Base-by-base conservation (phyloP, 495 filamentous ascomycete species). In the Saxispiralis lemnorum region DNA sequence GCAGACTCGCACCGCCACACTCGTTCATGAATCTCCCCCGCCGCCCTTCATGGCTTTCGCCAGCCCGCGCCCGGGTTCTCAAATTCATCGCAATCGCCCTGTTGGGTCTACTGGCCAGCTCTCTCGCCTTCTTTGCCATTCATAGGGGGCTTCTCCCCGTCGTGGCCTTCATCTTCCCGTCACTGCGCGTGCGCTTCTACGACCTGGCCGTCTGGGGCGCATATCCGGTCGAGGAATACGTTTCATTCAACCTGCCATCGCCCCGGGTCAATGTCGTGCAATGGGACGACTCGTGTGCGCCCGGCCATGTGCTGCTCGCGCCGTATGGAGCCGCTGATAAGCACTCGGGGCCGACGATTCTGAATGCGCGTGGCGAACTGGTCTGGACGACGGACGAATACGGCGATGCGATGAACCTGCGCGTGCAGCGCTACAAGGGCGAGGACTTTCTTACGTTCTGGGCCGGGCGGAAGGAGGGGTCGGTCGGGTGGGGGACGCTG, bases 391-490 rank as follows among this genome's bases (percentile, higher is more conserved):
- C n/a, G 28, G 34, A 46, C 1, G 34, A 45, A 9, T 51, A 32
- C 18, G 31, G 19, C 5, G n/a, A 31, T 0, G 21, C 41, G n/a
- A 45, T 35, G 35, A 44, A 51, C 34, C 19, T 51, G 0, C 28
- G 38, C 13, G 17, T 51, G 18, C 48, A 51, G 48, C 14, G 14
- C 3, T 51, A 51, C 34, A 20, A 38, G 13, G 48, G 43, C 20
- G 14, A 41, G 31, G 43, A 51, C 31, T 51, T 16, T 31, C 43
- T 73, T 21, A 70, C 66, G 0, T 71, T 70, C 43, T 71, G 68
- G 69, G 55, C 57, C 21, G 68, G 68, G 0, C 52, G 67, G 51
- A 65, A 68, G 49, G 47, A 49, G 1, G 54, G 53, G 2, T 65
- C 62, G 0, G 63, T 66, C 51, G 68, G 68, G 0, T 54, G 58